Percentiles rank a stretch among this genome's conserved stretches.
Evolutionary conservation across 306 rosid genomes (phyloP).

Genomic region (Oxytropis ochrocephala): DNA sequence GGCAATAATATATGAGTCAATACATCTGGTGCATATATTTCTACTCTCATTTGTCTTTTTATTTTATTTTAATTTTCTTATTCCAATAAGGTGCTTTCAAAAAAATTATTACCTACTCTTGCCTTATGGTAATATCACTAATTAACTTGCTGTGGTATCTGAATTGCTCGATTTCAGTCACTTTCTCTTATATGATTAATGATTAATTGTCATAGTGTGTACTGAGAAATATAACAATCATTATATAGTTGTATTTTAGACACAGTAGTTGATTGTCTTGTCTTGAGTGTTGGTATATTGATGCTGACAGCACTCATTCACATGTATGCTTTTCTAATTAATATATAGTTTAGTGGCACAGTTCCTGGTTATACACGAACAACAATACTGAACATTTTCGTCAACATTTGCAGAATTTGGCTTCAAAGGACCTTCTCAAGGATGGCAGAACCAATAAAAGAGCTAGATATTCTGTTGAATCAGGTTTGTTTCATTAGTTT

Average conservation of each 20-base stretch:
- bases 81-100: neutral
- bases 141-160: neutral
- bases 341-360: neutral
- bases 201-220: neutral
- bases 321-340: neutral
- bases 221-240: neutral
- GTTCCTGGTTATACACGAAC: neutral
- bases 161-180: neutral
- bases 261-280: too few species aligned
- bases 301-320: neutral
- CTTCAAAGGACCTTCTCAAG: constrained; percentile 70
- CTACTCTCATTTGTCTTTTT: neutral
- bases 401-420: constrained; percentile 51
- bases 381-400: neutral
- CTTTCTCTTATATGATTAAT: neutral
- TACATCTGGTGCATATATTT: constrained; percentile 5
- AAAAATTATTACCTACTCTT: constrained; percentile 1
- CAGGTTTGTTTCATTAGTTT: constrained; percentile 52
- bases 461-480: constrained; percentile 79
- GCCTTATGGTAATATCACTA: neutral
- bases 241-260: constrained; percentile 10
- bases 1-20: neutral
- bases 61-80: neutral
- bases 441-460: constrained; percentile 73
- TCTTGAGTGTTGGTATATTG: neutral